Conservation (phyloP, 129 eudicot species). For the Flaveria linearis region DNA sequence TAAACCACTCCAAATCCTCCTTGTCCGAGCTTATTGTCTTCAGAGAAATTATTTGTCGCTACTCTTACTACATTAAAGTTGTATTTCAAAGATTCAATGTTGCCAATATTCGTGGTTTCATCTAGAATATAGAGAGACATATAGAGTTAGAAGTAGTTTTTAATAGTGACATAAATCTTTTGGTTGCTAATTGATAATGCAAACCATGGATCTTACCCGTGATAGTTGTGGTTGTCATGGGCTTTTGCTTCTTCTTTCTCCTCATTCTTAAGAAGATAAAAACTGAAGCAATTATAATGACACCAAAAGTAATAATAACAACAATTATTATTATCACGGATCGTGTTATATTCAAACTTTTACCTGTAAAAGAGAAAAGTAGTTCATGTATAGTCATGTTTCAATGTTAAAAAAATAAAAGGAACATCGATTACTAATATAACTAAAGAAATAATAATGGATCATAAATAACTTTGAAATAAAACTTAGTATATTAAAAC, state of each 20-base stretch:
- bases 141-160: not conserved
- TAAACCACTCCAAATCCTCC: conserved; percentile 10
- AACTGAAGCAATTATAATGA: not conserved
- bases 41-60: conserved; percentile 11
- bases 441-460: too few relatives aligned
- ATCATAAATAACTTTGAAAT: too few relatives aligned
- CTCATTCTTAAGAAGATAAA: conserved; percentile 1
- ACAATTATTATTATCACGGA: conserved; percentile 1
- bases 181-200: not conserved
- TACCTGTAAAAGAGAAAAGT: not conserved
- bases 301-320: not conserved
- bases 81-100: conserved; percentile 13
- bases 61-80: conserved; percentile 5
- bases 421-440: too few relatives aligned
- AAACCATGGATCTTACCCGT: not conserved
- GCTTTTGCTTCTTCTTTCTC: conserved; percentile 9
- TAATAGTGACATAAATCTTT: not conserved
- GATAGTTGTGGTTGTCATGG: not conserved
- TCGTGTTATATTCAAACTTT: not conserved
- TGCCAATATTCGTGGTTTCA: conserved; percentile 7
- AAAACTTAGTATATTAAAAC: too few relatives aligned
- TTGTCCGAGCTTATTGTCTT: conserved; percentile 15
- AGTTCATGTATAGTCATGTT: too few relatives aligned
- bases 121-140: not conserved
- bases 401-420: too few relatives aligned